These are phyloP conservation scores for Ogataea angusta DNA, from an alignment of 805 yeast genomes.

Conservation along the genomic window DNA sequence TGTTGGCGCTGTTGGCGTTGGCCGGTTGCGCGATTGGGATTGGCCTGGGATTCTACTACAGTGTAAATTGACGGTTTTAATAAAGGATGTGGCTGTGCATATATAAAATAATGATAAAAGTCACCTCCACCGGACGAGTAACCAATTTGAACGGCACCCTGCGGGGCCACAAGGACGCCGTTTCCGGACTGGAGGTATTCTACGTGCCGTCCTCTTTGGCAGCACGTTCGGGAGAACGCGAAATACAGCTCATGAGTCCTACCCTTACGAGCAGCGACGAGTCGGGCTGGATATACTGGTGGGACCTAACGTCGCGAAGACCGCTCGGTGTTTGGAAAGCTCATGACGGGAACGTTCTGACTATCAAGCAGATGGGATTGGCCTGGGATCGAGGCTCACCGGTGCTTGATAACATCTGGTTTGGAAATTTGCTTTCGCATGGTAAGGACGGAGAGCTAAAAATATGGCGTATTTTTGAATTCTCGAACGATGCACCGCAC, in stretches of 20 bases:
- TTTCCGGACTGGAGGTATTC: slow-evolving; percentile 13
- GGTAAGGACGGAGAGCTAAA: slow-evolving; percentile 59
- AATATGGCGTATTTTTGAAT: slow-evolving; percentile 41
- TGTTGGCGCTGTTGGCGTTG: slow-evolving; percentile 18
- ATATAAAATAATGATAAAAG: slow-evolving; percentile 1
- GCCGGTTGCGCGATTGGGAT: slow-evolving; percentile 25
- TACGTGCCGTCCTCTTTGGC: slow-evolving; percentile 20
- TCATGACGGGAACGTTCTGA: slow-evolving; percentile 50
- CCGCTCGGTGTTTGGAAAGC: slow-evolving; percentile 58
- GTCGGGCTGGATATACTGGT: slow-evolving; percentile 58
- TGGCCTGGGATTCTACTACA: slow-evolving; percentile 23
- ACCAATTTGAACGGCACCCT: slow-evolving; percentile 16
- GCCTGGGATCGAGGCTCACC: slow-evolving; percentile 27
- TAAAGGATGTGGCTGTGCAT: background rate
- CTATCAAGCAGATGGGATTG: slow-evolving; percentile 45
- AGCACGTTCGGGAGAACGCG: background rate
- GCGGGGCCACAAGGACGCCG: slow-evolving; percentile 16
- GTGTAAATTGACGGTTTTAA: slow-evolving; percentile 1
- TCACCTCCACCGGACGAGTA: slow-evolving; percentile 3
- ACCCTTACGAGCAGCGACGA: slow-evolving; percentile 56
- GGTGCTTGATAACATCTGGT: slow-evolving; percentile 25
- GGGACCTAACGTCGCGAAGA: slow-evolving; percentile 59
- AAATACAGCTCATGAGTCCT: slow-evolving; percentile 30
- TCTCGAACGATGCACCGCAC: slow-evolving; percentile 10
- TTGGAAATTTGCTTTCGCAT: slow-evolving; percentile 55